Base-by-base conservation (phyloP, 352 stramenopile genomes). In the Pythium coloratum region DNA sequence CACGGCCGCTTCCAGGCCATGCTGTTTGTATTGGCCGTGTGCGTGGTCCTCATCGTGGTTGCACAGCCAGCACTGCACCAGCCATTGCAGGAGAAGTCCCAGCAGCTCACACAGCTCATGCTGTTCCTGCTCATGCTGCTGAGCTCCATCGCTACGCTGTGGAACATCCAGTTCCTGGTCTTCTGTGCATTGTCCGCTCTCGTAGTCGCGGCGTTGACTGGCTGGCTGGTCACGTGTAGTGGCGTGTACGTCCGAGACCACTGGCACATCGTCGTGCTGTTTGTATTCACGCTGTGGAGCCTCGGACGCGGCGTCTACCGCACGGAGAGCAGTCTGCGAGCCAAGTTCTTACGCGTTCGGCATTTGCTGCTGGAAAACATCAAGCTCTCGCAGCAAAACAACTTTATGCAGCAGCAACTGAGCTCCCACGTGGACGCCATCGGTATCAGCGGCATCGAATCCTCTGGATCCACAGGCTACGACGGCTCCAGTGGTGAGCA, bases 291-390 rank as follows among this genome's bases (percentile, higher is more conserved):
- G 49, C 56, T 88, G 32, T 18, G 55, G 36, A 76, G 84, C 55
- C 71, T 89, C 28, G 77, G 77, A 0, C 66, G 67, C 9, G 65
- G 69, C 6, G 64, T 87, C 0, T 89, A 88, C 44, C 77, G 75
- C 40, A 69, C 50, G 5, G 81, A 91, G 40, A 66, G 59, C 13
- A 61, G 59, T 9, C 63, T 82, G 20, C 78, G 82, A 0, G 50
- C 68, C 50, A 88, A 84, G 55, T 91, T 91, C 51, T 50, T 91
- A 24, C 71, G 69, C 0, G 58, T 87, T n/a, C 73, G 80, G 8
- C 82, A 85, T 34, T 59, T 91, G 26, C 67, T 89, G 67, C 72
- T 91, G 9, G 82, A 89, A 63, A 91, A 89, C 40, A 56, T 81
- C 56, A 88, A 87, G 59, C 73, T 89, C 32, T 59, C 69, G 33